A percentile compares a stretch with the other conserved stretches of the same genome.
Conservation (phyloP, 139 green algal species). For the Micromonas pusilla region DNA sequence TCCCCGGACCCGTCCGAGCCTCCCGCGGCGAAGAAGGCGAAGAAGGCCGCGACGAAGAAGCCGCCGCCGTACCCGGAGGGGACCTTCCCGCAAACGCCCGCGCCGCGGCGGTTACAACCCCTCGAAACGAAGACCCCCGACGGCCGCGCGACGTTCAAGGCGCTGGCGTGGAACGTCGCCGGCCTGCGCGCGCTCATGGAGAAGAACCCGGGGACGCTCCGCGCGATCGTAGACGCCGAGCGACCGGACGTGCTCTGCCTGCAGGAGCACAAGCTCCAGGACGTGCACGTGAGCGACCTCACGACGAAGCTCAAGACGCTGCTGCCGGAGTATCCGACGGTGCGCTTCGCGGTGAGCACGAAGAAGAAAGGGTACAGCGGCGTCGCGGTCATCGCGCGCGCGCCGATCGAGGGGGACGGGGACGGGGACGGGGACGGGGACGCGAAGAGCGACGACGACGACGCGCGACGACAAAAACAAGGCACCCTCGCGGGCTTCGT, state of each 20-base stretch:
- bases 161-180: constrained; percentile 31
- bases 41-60: background rate
- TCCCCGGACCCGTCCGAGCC: background rate
- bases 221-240: background rate
- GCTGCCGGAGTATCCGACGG: constrained; percentile 25
- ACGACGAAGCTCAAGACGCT: constrained; percentile 14
- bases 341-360: constrained; percentile 24
- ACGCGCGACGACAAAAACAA: background rate
- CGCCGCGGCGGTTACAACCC: background rate
- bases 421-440: background rate
- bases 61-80: background rate
- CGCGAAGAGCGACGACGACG: background rate
- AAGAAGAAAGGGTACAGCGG: constrained; percentile 33
- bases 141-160: constrained; percentile 4
- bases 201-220: constrained; percentile 14
- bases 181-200: constrained; percentile 27
- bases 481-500: background rate
- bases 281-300: constrained; percentile 15
- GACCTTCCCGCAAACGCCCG: background rate
- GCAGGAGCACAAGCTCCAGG: constrained; percentile 39
- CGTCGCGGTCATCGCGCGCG: constrained; percentile 1
- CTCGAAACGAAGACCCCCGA: background rate
- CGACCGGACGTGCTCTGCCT: constrained; percentile 30
- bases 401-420: background rate
- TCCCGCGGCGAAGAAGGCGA: background rate